phyloP scores from a whole-genome alignment of 768 basidiomycete species.

The Pulveroboletus sp. region DNA sequence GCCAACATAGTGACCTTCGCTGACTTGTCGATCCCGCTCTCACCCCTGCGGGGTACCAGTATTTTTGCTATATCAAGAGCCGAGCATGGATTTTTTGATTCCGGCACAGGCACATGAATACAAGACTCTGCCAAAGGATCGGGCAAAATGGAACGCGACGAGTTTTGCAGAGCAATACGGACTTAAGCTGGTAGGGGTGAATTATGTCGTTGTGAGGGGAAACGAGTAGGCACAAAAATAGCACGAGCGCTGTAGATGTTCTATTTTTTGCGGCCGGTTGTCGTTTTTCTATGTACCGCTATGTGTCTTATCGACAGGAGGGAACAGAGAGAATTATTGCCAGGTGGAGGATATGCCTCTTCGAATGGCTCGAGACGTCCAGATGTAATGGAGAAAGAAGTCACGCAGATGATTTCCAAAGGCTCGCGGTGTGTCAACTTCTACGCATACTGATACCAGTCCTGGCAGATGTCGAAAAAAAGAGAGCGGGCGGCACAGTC shows the following conservation, averaged over 20 bases:
- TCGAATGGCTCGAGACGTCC: too few species aligned
- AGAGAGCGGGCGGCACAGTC: too few species aligned
- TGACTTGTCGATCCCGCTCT: neutral
- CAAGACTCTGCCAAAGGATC: slow-evolving; percentile 38
- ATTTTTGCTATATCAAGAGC: slow-evolving; percentile 61
- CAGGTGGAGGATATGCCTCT: too few species aligned
- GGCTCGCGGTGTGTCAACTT: too few species aligned
- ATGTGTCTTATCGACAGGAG: too few species aligned
- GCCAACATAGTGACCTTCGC: neutral
- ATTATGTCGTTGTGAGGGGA: slow-evolving; percentile 45
- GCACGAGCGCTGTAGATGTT: neutral
- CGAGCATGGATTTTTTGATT: slow-evolving; percentile 37
- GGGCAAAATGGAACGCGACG: slow-evolving; percentile 52
- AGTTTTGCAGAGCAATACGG: slow-evolving; percentile 48
- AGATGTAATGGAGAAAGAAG: too few species aligned
- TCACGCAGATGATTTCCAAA: too few species aligned
- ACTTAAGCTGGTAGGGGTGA: slow-evolving; percentile 55
- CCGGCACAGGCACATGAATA: slow-evolving; percentile 44
- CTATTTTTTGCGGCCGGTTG: neutral
- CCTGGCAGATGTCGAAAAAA: too few species aligned
- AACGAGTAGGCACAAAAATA: slow-evolving; percentile 6
- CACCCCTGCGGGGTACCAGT: slow-evolving; percentile 26
- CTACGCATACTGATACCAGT: too few species aligned
- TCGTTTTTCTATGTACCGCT: neutral
- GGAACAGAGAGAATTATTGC: too few species aligned